These are phyloP conservation scores for Afroboletus lepidellus DNA, from an alignment of 1,284 basidiomycete species.

Conservation along the genomic window DNA sequence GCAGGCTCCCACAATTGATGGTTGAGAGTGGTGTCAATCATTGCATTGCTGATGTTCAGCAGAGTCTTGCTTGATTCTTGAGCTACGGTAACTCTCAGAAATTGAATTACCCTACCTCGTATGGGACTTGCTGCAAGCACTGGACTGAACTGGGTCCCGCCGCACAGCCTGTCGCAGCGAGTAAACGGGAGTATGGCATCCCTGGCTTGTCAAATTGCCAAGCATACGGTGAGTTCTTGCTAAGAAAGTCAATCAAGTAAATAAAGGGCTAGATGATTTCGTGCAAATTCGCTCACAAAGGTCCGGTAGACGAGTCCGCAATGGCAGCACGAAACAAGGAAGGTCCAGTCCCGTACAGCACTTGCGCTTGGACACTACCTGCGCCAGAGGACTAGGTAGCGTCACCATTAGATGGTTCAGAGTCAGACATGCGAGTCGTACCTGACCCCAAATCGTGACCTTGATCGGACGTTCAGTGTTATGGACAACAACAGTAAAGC, in stretches of 20 bases:
- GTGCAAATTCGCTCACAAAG: constrained; percentile 18
- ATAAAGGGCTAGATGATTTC: background rate
- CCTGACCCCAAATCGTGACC: constrained; percentile 26
- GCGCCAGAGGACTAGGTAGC: constrained; percentile 19
- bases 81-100: background rate
- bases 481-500: background rate
- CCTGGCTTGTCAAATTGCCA: constrained; percentile 54
- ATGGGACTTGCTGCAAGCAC: constrained; percentile 28
- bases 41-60: constrained; percentile 39
- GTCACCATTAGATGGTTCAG: background rate
- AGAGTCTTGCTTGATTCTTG: constrained; percentile 8
- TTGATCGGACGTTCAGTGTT: constrained; percentile 1
- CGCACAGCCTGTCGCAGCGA: constrained; percentile 47
- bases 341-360: constrained; percentile 12
- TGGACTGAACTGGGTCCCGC: constrained; percentile 41
- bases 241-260: constrained; percentile 18
- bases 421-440: background rate
- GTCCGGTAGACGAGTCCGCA: constrained; percentile 23
- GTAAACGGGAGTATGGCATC: constrained; percentile 50
- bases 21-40: constrained; percentile 49
- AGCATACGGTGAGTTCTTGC: constrained; percentile 54
- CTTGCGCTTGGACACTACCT: constrained; percentile 20
- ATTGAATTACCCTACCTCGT: constrained; percentile 11
- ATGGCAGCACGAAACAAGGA: constrained; percentile 22
- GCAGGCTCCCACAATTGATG: constrained; percentile 58